Evolutionary conservation across 2,329 filamentous ascomycete genomes (phyloP).

Genomic region (Phyllosticta capitalensis): DNA sequence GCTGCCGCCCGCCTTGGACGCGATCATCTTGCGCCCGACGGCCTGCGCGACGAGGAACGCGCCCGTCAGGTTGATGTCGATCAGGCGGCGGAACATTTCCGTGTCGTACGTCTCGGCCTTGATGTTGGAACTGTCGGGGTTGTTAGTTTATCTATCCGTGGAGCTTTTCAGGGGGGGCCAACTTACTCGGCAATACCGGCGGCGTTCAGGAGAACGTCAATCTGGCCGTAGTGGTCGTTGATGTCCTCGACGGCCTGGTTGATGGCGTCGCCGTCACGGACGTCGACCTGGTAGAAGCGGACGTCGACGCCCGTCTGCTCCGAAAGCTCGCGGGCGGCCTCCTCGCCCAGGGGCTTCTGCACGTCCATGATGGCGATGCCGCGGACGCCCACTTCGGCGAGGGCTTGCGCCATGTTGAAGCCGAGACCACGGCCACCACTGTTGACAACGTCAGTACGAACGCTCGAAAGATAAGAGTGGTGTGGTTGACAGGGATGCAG

Average conservation of each 20-base stretch:
- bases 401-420: conserved; percentile 69
- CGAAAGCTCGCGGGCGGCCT: conserved; percentile 59
- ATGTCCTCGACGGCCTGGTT: conserved; percentile 59
- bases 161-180: neutral
- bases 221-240: conserved; percentile 55
- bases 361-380: conserved; percentile 68
- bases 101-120: conserved; percentile 69
- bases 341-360: conserved; percentile 64
- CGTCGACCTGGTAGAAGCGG: conserved; percentile 70
- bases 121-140: conserved; percentile 56
- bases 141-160: conserved; percentile 11
- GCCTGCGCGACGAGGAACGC: conserved; percentile 65
- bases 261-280: conserved; percentile 62
- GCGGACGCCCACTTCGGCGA: conserved; percentile 65
- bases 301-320: conserved; percentile 63
- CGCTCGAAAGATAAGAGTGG: conserved; percentile 17
- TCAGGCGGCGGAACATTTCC: conserved; percentile 66
- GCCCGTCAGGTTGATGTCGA: conserved; percentile 75
- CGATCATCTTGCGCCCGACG: conserved; percentile 52
- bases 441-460: conserved; percentile 1
- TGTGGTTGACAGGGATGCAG: neutral
- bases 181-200: conserved; percentile 66
- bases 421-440: conserved; percentile 69
- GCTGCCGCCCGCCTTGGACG: conserved; percentile 58
- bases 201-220: conserved; percentile 70